Conservation (phyloP, 2,329 filamentous ascomycete genomes). For the Albophoma yamanashiensis region DNA sequence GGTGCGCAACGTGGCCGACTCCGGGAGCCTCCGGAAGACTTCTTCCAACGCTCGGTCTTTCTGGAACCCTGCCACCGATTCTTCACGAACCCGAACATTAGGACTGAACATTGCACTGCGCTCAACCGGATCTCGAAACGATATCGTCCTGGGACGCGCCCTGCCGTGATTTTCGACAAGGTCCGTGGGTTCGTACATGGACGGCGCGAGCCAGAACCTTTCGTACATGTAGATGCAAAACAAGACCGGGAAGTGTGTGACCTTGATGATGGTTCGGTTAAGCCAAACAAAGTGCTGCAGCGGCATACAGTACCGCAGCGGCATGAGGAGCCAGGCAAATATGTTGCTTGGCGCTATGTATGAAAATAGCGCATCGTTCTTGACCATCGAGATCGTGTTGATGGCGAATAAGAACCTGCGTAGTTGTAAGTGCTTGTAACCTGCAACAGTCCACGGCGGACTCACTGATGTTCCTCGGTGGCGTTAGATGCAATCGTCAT, state of each 20-base stretch:
- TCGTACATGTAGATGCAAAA: conserved; percentile 86
- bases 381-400: conserved; percentile 96
- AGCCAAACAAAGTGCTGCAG: conserved; percentile 73
- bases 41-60: conserved; percentile 87
- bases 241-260: conserved; percentile 79
- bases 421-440: conserved; percentile 3
- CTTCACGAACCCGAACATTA: conserved; percentile 62
- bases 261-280: conserved; percentile 85
- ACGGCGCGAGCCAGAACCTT: conserved; percentile 62
- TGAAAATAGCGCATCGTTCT: conserved; percentile 92
- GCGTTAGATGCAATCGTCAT: conserved; percentile 92
- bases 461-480: conserved; percentile 73
- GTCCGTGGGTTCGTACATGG: conserved; percentile 74
- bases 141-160: conserved; percentile 36
- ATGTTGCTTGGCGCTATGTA: conserved; percentile 90
- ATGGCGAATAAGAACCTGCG: conserved; percentile 77
- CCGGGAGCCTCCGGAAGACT: conserved; percentile 70
- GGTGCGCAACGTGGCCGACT: conserved; percentile 48
- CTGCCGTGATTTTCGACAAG: conserved; percentile 62
- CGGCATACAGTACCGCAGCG: conserved; percentile 68
- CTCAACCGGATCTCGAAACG: conserved; percentile 45
- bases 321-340: conserved; percentile 80
- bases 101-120: conserved; percentile 63
- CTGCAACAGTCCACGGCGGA: background rate
- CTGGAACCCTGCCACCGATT: conserved; percentile 78